Percentiles rank a stretch among this genome's conserved stretches.
phyloP scores from a whole-genome alignment of 2,329 filamentous ascomycete species.

The Tolypocladium sp. region DNA sequence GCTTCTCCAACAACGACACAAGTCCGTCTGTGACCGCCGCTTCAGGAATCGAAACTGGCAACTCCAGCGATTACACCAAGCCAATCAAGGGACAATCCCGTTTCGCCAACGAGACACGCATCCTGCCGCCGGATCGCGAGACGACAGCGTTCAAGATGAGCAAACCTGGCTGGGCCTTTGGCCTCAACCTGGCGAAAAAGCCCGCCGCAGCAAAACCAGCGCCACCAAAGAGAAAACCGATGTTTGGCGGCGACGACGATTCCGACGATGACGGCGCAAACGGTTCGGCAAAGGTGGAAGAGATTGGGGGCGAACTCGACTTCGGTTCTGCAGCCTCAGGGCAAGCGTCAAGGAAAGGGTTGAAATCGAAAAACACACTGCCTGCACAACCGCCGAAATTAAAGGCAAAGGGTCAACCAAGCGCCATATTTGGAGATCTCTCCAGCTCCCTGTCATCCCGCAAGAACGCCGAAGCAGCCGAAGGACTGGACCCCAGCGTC shows the following conservation, averaged over 20 bases:
- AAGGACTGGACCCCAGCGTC: slow-evolving; percentile 60
- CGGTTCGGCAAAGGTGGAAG: slow-evolving; percentile 34
- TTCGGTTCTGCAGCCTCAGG: slow-evolving; percentile 20
- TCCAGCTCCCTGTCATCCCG: slow-evolving; percentile 55
- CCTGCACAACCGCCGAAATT: slow-evolving; percentile 31
- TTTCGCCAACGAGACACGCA: background rate
- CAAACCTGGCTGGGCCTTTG: slow-evolving; percentile 40
- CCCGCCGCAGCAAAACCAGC: slow-evolving; percentile 36
- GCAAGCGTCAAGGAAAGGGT: slow-evolving; percentile 18
- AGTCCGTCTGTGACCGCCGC: background rate
- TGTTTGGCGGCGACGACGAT: slow-evolving; percentile 49
- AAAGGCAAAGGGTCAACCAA: slow-evolving; percentile 31
- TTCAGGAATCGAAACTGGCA: background rate
- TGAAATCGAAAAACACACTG: slow-evolving; percentile 21
- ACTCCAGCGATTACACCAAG: background rate
- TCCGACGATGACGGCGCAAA: slow-evolving; percentile 39
- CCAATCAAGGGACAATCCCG: background rate
- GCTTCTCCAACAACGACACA: background rate
- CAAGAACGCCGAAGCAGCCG: slow-evolving; percentile 54
- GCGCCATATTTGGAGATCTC: slow-evolving; percentile 52
- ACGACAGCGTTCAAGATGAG: slow-evolving; percentile 26
- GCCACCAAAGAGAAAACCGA: slow-evolving; percentile 41
- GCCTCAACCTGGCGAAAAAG: slow-evolving; percentile 54
- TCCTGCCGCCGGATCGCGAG: background rate
- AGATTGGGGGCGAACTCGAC: slow-evolving; percentile 56